Evolutionary conservation across 2,329 filamentous ascomycete genomes (phyloP).

Genomic region (Didymella lethalis): DNA sequence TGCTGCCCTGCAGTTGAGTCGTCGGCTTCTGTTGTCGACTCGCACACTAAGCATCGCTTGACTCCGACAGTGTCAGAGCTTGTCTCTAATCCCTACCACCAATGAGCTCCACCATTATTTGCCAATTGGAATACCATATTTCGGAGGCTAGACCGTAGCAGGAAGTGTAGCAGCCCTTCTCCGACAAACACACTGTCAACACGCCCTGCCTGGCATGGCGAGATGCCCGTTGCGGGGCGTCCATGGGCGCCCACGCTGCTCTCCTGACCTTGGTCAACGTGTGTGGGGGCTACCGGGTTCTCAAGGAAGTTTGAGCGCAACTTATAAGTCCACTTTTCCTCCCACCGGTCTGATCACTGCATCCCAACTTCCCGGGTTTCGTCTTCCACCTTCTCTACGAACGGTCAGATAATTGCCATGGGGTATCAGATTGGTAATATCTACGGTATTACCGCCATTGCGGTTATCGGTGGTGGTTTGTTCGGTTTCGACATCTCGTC

Average conservation of each 20-base stretch:
- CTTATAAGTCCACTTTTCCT: slow-evolving; percentile 28
- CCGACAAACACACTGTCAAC: slow-evolving; percentile 6
- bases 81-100: slow-evolving; percentile 18
- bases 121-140: slow-evolving; percentile 24
- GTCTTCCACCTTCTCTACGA: background rate
- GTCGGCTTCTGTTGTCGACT: slow-evolving; percentile 16
- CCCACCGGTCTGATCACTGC: slow-evolving; percentile 2
- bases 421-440: slow-evolving; percentile 61
- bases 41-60: slow-evolving; percentile 29
- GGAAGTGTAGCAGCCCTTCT: slow-evolving; percentile 30
- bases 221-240: slow-evolving; percentile 29
- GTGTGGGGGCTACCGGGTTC: slow-evolving; percentile 13
- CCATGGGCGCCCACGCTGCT: slow-evolving; percentile 22
- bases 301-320: background rate
- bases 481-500: slow-evolving; percentile 83
- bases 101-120: slow-evolving; percentile 13
- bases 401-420: slow-evolving; percentile 19
- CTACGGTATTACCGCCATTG: slow-evolving; percentile 65
- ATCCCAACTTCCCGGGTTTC: slow-evolving; percentile 6
- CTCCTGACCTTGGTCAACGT: slow-evolving; percentile 15
- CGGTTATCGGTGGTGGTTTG: slow-evolving; percentile 70
- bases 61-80: slow-evolving; percentile 31
- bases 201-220: slow-evolving; percentile 23
- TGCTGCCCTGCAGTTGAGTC: slow-evolving; percentile 4
- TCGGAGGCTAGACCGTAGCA: slow-evolving; percentile 31